A percentile compares a stretch with the other conserved stretches of the same genome.
Conservation (phyloP, 306 rosid genomes). For the Erythrophleum fordii region DNA sequence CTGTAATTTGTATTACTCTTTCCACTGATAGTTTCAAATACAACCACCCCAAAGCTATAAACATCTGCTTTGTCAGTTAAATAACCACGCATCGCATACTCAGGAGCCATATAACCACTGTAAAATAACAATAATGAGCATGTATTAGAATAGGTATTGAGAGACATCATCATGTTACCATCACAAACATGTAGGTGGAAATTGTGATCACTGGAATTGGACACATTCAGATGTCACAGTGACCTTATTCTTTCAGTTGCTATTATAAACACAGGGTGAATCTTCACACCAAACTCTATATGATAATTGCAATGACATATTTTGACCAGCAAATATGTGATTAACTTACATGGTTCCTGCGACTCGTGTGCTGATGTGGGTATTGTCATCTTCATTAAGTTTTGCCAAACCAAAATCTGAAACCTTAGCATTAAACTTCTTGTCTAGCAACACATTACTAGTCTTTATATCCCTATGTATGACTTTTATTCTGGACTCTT, state of each 20-base stretch:
- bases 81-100: constrained; percentile 96
- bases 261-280: not conserved
- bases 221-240: not conserved
- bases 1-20: constrained; percentile 92
- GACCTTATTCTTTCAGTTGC: not conserved
- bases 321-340: not conserved
- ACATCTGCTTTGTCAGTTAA: constrained; percentile 85
- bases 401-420: constrained; percentile 98
- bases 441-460: constrained; percentile 91
- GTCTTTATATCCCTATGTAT: constrained; percentile 95
- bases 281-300: constrained; percentile 1
- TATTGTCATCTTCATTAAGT: constrained; percentile 85
- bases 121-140: constrained; percentile 22
- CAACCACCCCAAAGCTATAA: constrained; percentile 94
- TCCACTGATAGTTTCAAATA: constrained; percentile 84
- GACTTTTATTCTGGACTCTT: constrained; percentile 81
- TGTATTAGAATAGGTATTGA: not conserved
- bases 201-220: not conserved
- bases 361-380: constrained; percentile 86
- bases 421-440: constrained; percentile 82
- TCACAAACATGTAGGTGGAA: not conserved
- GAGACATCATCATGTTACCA: not conserved
- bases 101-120: constrained; percentile 99
- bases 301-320: constrained; percentile 9
- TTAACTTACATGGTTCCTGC: constrained; percentile 97